These are phyloP conservation scores for Closterium sp. DNA, from an alignment of 139 green algal species.

Conservation along the genomic window DNA sequence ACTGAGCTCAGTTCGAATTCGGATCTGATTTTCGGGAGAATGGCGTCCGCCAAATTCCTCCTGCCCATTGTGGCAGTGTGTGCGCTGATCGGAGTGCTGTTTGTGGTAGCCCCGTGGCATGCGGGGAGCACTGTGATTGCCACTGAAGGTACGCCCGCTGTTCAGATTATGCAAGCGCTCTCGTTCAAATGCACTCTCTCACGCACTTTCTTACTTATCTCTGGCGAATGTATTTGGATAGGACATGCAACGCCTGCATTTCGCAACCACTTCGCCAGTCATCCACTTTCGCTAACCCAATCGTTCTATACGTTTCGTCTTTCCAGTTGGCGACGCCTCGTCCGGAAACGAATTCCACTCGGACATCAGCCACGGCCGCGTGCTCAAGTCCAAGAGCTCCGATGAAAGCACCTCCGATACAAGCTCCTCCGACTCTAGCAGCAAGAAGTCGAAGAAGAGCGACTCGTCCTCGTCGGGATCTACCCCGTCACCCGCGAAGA, in stretches of 20 bases:
- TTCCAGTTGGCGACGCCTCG: neutral
- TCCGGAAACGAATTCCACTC: no score
- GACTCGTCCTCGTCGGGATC: neutral
- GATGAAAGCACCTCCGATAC: neutral
- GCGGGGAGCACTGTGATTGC: neutral
- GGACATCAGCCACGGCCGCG: neutral
- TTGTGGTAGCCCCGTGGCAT: neutral
- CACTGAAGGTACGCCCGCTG: neutral
- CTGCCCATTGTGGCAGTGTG: neutral
- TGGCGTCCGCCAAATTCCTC: neutral
- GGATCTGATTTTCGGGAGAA: neutral
- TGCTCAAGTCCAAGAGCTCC: neutral
- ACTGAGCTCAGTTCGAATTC: neutral
- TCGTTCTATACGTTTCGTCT: neutral
- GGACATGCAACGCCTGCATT: no score
- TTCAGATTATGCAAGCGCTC: no score
- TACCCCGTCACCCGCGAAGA: no score
- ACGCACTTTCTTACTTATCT: no score
- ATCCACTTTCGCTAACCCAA: neutral
- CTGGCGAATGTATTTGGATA: no score
- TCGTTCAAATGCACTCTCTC: no score
- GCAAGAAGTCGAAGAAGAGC: neutral
- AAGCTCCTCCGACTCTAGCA: neutral
- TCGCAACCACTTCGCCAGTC: no score
- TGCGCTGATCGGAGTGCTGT: neutral